Percentiles rank a stretch among this genome's conserved stretches.
These are phyloP conservation scores for Przewalskia tangutica DNA, from an alignment of 257 asterid genomes.

Conservation along the genomic window DNA sequence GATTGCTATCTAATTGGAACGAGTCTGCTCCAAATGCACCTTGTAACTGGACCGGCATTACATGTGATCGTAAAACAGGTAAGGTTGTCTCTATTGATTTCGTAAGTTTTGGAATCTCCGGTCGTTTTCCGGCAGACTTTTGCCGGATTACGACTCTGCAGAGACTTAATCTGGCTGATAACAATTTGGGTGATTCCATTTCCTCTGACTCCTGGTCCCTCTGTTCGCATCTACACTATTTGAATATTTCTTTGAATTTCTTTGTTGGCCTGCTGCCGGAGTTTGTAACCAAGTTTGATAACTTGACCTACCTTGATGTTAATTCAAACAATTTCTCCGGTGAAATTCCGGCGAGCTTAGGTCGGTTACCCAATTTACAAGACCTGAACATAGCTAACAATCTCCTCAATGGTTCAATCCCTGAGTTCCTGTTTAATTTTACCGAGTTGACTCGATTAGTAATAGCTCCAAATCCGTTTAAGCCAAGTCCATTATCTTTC, in stretches of 20 bases:
- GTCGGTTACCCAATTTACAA: slow-evolving; percentile 37
- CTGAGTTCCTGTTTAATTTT: slow-evolving; percentile 46
- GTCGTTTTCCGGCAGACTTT: slow-evolving; percentile 59
- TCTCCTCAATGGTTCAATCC: slow-evolving; percentile 59
- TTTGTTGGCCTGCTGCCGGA: slow-evolving; percentile 62
- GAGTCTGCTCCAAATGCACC: slow-evolving; percentile 31
- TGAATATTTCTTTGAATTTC: slow-evolving; percentile 40
- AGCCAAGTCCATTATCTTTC: slow-evolving; percentile 43
- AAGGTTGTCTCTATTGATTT: slow-evolving; percentile 48
- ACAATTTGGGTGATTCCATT: slow-evolving; percentile 36
- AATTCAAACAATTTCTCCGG: slow-evolving; percentile 54
- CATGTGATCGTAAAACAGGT: slow-evolving; percentile 24
- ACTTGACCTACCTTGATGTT: slow-evolving; percentile 44
- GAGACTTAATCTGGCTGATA: slow-evolving; percentile 35
- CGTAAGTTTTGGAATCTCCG: slow-evolving; percentile 24
- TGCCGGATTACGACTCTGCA: slow-evolving; percentile 56
- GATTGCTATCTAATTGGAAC: slow-evolving; percentile 41
- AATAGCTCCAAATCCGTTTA: slow-evolving; percentile 35
- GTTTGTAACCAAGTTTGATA: slow-evolving; percentile 22
- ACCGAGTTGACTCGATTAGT: slow-evolving; percentile 50
- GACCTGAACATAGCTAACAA: slow-evolving; percentile 34
- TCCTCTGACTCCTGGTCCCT: slow-evolving; percentile 29
- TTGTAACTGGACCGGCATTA: slow-evolving; percentile 69
- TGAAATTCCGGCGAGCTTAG: slow-evolving; percentile 54
- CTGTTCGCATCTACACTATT: slow-evolving; percentile 42